Conservation (phyloP, 2,329 filamentous ascomycete genomes). For the Macrophomina tecta region DNA sequence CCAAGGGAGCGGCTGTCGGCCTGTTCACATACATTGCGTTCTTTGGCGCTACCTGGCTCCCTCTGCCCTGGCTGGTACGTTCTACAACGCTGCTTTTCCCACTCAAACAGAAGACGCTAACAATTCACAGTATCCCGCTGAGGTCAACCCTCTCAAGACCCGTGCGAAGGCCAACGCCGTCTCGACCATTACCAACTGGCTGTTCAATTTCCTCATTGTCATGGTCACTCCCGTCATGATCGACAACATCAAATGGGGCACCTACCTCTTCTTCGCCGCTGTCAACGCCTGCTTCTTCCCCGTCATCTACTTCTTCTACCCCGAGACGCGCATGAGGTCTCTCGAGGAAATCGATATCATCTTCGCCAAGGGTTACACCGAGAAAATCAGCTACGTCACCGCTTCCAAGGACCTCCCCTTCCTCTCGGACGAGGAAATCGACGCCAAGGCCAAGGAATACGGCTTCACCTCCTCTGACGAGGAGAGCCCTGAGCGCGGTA, state of each 20-base stretch:
- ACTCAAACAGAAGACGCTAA: slow-evolving; percentile 34
- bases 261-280: slow-evolving; percentile 57
- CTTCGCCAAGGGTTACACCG: slow-evolving; percentile 58
- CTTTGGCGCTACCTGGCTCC: slow-evolving; percentile 70
- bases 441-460: slow-evolving; percentile 52
- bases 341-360: slow-evolving; percentile 62
- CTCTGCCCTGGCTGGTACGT: slow-evolving; percentile 62
- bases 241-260: slow-evolving; percentile 46
- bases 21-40: slow-evolving; percentile 73
- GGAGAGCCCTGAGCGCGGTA: slow-evolving; percentile 24
- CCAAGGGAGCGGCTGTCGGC: slow-evolving; percentile 62
- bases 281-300: slow-evolving; percentile 61
- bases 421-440: slow-evolving; percentile 59
- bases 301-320: slow-evolving; percentile 61
- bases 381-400: slow-evolving; percentile 65
- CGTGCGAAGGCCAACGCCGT: slow-evolving; percentile 62
- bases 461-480: slow-evolving; percentile 41
- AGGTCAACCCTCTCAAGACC: slow-evolving; percentile 61
- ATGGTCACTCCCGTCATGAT: slow-evolving; percentile 52
- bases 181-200: slow-evolving; percentile 61
- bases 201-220: slow-evolving; percentile 57
- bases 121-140: slow-evolving; percentile 46
- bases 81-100: slow-evolving; percentile 37
- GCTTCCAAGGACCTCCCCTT: slow-evolving; percentile 64
- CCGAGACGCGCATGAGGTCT: slow-evolving; percentile 58